These are phyloP conservation scores for Platanus orientalis DNA, from an alignment of 164 flowering plant species.

Conservation along the genomic window DNA sequence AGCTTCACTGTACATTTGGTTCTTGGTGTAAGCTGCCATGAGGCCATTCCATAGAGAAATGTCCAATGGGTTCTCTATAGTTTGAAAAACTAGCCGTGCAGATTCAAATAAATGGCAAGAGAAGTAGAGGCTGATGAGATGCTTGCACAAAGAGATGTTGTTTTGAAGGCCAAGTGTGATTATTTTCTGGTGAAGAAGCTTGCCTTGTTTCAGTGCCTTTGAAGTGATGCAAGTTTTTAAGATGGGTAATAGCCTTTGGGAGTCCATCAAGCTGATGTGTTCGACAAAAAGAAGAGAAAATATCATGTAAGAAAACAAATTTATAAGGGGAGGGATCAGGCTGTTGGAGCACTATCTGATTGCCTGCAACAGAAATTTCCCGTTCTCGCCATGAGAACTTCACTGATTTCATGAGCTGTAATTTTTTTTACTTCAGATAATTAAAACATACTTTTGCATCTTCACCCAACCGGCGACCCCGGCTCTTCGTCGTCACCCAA, in stretches of 20 bases:
- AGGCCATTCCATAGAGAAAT: slow-evolving; percentile 62
- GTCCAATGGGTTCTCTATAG: slow-evolving; percentile 40
- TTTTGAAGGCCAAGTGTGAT: slow-evolving; percentile 19
- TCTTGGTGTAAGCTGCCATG: slow-evolving; percentile 48
- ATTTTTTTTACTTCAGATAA: too few species aligned
- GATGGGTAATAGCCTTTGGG: slow-evolving; percentile 7
- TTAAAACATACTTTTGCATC: too few species aligned
- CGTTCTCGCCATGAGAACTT: too few species aligned
- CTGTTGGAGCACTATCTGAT: too few species aligned
- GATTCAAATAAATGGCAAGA: slow-evolving; percentile 36
- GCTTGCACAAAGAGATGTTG: slow-evolving; percentile 41
- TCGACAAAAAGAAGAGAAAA: too few species aligned
- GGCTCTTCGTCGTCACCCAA: too few species aligned
- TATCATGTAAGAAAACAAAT: too few species aligned
- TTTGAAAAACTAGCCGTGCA: slow-evolving; percentile 43
- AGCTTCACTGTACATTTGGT: slow-evolving; percentile 43
- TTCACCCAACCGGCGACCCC: too few species aligned
- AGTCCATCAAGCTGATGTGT: slow-evolving; percentile 7
- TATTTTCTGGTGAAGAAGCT: slow-evolving; percentile 25
- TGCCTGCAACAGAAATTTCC: too few species aligned
- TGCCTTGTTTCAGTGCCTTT: slow-evolving; percentile 23
- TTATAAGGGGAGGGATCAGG: too few species aligned
- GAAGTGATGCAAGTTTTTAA: slow-evolving; percentile 14
- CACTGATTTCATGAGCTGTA: too few species aligned
- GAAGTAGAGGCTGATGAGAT: slow-evolving; percentile 52